Evolutionary conservation across 2,329 filamentous ascomycete species (phyloP), one percentile per base, ranked within the genome.

Genomic region (Arthrobotrys pseudoclavata): DNA sequence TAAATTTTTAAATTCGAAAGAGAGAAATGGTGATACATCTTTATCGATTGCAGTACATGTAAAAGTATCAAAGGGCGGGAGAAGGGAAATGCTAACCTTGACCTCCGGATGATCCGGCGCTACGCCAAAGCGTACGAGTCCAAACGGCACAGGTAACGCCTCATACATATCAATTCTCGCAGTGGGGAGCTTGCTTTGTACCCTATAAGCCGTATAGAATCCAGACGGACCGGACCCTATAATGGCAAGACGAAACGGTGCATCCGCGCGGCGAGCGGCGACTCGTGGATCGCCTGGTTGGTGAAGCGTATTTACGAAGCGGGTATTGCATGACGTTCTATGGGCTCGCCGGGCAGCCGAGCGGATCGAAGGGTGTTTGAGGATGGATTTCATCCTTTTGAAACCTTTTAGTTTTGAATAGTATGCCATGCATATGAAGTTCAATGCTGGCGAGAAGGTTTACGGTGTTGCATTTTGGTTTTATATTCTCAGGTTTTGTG

Each of bases 101-200:
- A 99, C 96, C 85, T 99, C 95, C 0, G 96, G 95, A 84, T 99
- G 96, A 83, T 99, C 96, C 4, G 96, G 96, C n/a, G 96, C 96
- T 74, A 99, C 96, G 7, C 96, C 96, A 82, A 96, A 97, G 69
- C 96, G 88, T 61, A 97, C 94, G 69, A 99, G 87, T 0, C 96
- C 96, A 83, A 93, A 99, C 0, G 96, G 96, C 3, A 97, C 94
- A 0, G 96, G 96, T 45, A 98, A 85, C 29, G 93, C 90, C 84
- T 99, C 96, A 83, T 97, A 99, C 95, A 99, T 98, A 84, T 98
- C 95, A 22, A 99, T 88, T 62, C 88, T 87, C 0, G 91, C 90
- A 82, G 90, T 86, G 22, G 90, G 86, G 42, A 96, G 87, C 81
- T 90, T 92, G 67, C 89, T 88, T 87, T 98, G 91, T 69, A 97